Evolutionary conservation across 2,329 filamentous ascomycete species (phyloP).

Genomic region (Thielaviopsis euricoi): DNA sequence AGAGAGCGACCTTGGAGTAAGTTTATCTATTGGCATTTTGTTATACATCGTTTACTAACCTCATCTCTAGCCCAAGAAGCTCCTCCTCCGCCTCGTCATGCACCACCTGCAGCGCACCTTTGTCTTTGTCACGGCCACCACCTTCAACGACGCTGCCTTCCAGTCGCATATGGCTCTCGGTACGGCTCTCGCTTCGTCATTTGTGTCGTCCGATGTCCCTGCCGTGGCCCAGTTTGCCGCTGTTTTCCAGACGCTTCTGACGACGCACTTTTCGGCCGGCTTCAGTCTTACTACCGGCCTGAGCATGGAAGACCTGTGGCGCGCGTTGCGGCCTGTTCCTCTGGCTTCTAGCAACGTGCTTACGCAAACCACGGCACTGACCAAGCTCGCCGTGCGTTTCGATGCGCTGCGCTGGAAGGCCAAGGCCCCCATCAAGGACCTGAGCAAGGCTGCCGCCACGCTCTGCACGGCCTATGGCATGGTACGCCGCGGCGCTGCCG

Average conservation of each 20-base stretch:
- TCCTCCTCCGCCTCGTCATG: constrained; percentile 23
- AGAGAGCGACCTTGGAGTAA: constrained; percentile 8
- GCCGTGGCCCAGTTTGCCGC: constrained; percentile 20
- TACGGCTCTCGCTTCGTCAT: not conserved
- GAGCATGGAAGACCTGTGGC: constrained; percentile 70
- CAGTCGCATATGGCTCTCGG: constrained; percentile 44
- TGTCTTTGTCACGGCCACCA: constrained; percentile 24
- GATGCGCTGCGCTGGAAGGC: constrained; percentile 45
- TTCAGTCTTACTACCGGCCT: constrained; percentile 62
- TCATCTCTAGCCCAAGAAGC: constrained; percentile 9
- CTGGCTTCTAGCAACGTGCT: constrained; percentile 30
- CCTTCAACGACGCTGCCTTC: constrained; percentile 47
- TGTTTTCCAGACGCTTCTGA: constrained; percentile 25
- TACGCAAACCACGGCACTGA: constrained; percentile 31
- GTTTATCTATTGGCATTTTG: not conserved
- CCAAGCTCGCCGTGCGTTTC: constrained; percentile 40
- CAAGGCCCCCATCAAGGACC: constrained; percentile 31
- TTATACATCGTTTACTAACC: not conserved
- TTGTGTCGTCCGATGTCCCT: not conserved
- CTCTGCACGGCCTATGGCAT: constrained; percentile 39
- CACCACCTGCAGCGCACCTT: constrained; percentile 41
- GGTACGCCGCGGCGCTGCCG: constrained; percentile 28
- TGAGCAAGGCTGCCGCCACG: constrained; percentile 36
- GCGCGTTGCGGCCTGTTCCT: constrained; percentile 46
- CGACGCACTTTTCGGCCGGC: constrained; percentile 45